phyloP scores from a whole-genome alignment of 176 grass and related monocot species.

The Musa troglodytarum region DNA sequence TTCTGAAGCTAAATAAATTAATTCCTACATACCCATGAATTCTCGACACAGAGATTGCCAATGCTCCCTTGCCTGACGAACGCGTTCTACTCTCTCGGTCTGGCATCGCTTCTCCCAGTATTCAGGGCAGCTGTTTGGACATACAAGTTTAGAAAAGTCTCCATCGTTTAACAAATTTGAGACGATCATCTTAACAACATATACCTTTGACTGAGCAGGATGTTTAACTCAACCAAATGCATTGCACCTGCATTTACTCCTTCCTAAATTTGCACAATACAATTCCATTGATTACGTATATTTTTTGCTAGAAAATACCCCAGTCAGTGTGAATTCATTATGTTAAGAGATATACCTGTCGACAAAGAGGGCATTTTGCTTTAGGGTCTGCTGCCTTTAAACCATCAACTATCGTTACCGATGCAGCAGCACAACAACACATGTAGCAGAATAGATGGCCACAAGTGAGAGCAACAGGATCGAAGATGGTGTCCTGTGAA shows the following conservation, averaged over 20 bases:
- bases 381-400: conserved; percentile 45
- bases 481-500: conserved; percentile 61
- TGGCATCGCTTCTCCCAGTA: conserved; percentile 50
- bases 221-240: conserved; percentile 65
- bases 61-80: conserved; percentile 67
- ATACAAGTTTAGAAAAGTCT: conserved; percentile 9
- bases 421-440: conserved; percentile 71
- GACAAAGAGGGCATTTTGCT: conserved; percentile 74
- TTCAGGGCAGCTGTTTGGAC: conserved; percentile 46
- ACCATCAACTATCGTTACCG: conserved; percentile 62
- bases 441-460: conserved; percentile 86
- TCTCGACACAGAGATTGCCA: conserved; percentile 49
- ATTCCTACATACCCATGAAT: conserved; percentile 53
- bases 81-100: conserved; percentile 54
- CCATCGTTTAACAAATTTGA: not conserved
- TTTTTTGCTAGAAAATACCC: not conserved
- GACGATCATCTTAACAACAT: not conserved
- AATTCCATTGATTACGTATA: not conserved
- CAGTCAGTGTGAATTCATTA: not conserved
- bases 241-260: conserved; percentile 49
- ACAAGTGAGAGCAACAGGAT: conserved; percentile 56
- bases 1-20: not conserved
- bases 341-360: conserved; percentile 33
- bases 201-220: conserved; percentile 59
- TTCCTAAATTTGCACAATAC: conserved; percentile 26